Percentiles rank a stretch among this genome's conserved stretches.
phyloP scores from a whole-genome alignment of 116 monocot species.

The Zostera marina region DNA sequence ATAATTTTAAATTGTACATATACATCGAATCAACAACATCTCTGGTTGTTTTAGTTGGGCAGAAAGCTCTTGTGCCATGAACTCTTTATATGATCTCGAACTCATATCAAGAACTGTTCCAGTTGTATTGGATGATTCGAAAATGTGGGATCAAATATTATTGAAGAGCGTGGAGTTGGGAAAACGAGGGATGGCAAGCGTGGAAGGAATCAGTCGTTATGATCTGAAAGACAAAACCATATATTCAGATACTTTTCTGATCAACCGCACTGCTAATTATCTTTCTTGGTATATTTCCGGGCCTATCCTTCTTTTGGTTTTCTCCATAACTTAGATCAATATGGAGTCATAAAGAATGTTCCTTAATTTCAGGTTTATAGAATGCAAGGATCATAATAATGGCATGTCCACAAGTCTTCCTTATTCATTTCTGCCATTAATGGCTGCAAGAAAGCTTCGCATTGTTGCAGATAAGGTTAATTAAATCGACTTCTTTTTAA shows the following conservation, averaged over 20 bases:
- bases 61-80: slow-evolving; percentile 83
- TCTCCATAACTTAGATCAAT: not conserved
- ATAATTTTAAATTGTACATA: not conserved
- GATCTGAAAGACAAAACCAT: slow-evolving; percentile 30
- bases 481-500: slow-evolving; percentile 6
- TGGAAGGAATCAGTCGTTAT: slow-evolving; percentile 36
- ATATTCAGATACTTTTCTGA: slow-evolving; percentile 47
- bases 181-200: slow-evolving; percentile 39
- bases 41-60: slow-evolving; percentile 47
- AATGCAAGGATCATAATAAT: slow-evolving; percentile 85
- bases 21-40: slow-evolving; percentile 2
- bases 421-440: slow-evolving; percentile 75
- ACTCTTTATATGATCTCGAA: slow-evolving; percentile 81
- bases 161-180: slow-evolving; percentile 60
- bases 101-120: slow-evolving; percentile 63
- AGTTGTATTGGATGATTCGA: slow-evolving; percentile 80
- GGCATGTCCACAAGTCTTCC: slow-evolving; percentile 58
- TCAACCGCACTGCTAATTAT: slow-evolving; percentile 78
- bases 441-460: slow-evolving; percentile 51
- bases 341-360: too few relatives aligned
- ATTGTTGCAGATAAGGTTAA: slow-evolving; percentile 64
- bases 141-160: slow-evolving; percentile 53
- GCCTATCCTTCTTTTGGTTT: not conserved
- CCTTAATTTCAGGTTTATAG: slow-evolving; percentile 71
- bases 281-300: slow-evolving; percentile 73